A percentile compares a stretch with the other conserved stretches of the same genome.
phyloP scores from a whole-genome alignment of 129 eudicot species.

The Scalesia atractyloides region DNA sequence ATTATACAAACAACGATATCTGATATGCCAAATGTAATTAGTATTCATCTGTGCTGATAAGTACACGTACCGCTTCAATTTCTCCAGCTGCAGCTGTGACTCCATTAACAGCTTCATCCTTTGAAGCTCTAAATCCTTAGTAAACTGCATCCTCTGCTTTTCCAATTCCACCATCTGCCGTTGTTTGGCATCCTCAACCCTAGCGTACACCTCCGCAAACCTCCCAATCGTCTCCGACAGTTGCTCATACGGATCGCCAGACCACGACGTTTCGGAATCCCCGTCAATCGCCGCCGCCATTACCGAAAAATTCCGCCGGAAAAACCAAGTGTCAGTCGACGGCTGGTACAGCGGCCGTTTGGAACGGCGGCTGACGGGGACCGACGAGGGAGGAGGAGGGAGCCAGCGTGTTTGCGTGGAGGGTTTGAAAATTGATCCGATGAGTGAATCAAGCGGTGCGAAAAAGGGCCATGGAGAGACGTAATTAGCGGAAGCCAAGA shows the following conservation, averaged over 20 bases:
- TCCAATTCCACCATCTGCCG: slow-evolving; percentile 71
- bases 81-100: slow-evolving; percentile 54
- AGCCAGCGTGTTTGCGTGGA: slow-evolving; percentile 28
- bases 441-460: slow-evolving; percentile 51
- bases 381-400: too few species aligned
- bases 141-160: slow-evolving; percentile 72
- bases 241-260: neutral
- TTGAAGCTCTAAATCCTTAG: slow-evolving; percentile 74
- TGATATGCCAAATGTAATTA: too few species aligned
- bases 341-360: slow-evolving; percentile 41
- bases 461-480: slow-evolving; percentile 64
- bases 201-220: slow-evolving; percentile 55
- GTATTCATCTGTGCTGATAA: too few species aligned
- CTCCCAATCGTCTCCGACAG: slow-evolving; percentile 53
- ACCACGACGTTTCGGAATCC: slow-evolving; percentile 30
- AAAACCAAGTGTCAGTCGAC: slow-evolving; percentile 17
- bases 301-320: slow-evolving; percentile 53
- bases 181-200: slow-evolving; percentile 69
- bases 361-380: slow-evolving; percentile 66
- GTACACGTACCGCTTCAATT: too few species aligned
- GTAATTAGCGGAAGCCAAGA: too few species aligned
- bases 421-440: slow-evolving; percentile 43
- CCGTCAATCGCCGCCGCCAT: slow-evolving; percentile 54
- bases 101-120: slow-evolving; percentile 69
- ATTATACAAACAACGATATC: too few species aligned